Evolutionary conservation across 164 flowering plant genomes (phyloP), one percentile per base, ranked within the genome.

Genomic region (Buxus sempervirens): DNA sequence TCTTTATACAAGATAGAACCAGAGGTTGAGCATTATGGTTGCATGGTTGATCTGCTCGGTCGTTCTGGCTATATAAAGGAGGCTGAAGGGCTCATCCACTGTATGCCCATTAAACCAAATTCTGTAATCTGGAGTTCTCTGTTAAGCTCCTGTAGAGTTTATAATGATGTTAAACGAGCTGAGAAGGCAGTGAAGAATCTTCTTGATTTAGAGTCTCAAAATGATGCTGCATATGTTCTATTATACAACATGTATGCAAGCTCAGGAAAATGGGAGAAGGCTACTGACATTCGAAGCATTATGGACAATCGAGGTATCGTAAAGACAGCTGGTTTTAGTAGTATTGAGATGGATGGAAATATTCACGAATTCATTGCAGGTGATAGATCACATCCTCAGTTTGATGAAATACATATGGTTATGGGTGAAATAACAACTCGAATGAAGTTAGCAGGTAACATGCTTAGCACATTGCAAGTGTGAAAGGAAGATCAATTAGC

Each of bases 21-120:
- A 42, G 53, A 59, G 42, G 12, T 62, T 23, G 63, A 68, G 57
- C 70, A 68, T 21, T 68, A 58, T 45, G 48, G 55, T 22, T 68
- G 64, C 64, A 59, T 68, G 70, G 45, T 68, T 54, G 70, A 68
- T 62, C 70, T 68, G 23, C 70, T 68, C 15, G 57, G 64, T 22
- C 70, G 70, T 1, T 53, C 70, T 58, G 70, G 70, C 14, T 58
- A 68, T 51, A 56, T 68, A 2, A 10, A 41, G 36, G 64, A 68
- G 16, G 70, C 64, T 59, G 54, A 42, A 16, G 19, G 53, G n/a
- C 22, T 68, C 21, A 68, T 68, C 19, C n/a, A 68, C 9, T 25
- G 28, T 7, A 59, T 68, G 70, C 70, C 70, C 9, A 45, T 68
- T 20, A 16, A 48, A 59, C 70, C 70, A 68, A 49, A 58, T 45